Evolutionary conservation across 23 red algal species (phyloP).

Genomic region (Gracilariopsis chorda): DNA sequence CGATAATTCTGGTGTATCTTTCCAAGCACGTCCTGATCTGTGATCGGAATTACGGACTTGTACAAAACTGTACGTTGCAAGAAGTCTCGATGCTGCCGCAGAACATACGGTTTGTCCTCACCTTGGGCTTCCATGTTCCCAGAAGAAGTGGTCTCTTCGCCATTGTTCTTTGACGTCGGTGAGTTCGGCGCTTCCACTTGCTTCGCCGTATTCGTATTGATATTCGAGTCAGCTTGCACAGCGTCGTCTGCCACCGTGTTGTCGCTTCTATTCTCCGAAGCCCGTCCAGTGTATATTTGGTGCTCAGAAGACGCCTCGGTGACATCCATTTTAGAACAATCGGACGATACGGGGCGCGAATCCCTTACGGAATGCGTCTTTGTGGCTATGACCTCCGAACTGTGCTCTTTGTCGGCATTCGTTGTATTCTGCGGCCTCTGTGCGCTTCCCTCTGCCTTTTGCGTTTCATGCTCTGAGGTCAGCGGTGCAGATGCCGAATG

Average conservation of each 20-base stretch:
- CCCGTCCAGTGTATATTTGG: neutral
- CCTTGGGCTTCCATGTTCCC: constrained; percentile 7
- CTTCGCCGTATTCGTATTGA: neutral
- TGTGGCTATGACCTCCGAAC: neutral
- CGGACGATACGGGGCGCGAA: neutral
- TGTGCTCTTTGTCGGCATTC: neutral
- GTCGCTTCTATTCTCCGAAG: neutral
- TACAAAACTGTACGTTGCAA: constrained; percentile 19
- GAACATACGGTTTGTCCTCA: neutral
- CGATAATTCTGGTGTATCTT: constrained; percentile 69
- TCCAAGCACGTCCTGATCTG: constrained; percentile 9
- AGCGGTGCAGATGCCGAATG: neutral
- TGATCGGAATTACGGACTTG: constrained; percentile 41
- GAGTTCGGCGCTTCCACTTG: neutral
- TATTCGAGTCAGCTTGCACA: neutral
- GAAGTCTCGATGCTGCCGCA: constrained; percentile 26
- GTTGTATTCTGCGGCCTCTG: neutral
- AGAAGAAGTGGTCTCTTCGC: constrained; percentile 36
- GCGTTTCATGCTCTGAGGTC: neutral
- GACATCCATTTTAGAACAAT: neutral
- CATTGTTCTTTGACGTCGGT: constrained; percentile 2
- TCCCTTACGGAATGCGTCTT: neutral
- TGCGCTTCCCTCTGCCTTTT: neutral
- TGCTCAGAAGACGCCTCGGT: neutral
- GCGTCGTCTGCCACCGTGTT: neutral